Evolutionary conservation across 2,329 filamentous ascomycete species (phyloP).

Genomic region (Fusarium sp.): DNA sequence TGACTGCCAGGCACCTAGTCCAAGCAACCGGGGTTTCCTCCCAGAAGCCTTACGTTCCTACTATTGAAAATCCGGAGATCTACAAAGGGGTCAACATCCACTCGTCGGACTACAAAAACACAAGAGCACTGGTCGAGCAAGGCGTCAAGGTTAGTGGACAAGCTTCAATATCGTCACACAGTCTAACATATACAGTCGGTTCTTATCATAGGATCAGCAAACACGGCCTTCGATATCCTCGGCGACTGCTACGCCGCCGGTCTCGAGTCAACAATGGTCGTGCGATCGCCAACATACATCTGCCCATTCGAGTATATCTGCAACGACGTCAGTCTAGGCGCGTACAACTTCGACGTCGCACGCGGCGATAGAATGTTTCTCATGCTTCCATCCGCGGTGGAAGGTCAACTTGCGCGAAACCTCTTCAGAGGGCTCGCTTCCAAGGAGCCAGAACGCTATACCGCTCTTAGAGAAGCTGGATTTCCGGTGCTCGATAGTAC

Average conservation of each 20-base stretch:
- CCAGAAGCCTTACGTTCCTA: constrained; percentile 11
- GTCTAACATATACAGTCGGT: constrained; percentile 11
- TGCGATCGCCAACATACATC: constrained; percentile 30
- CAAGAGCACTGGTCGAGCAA: not conserved
- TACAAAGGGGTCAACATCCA: constrained; percentile 26
- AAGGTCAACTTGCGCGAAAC: constrained; percentile 3
- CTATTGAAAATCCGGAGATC: not conserved
- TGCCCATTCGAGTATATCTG: constrained; percentile 18
- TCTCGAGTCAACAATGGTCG: not conserved
- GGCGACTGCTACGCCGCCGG: constrained; percentile 12
- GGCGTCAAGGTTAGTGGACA: constrained; percentile 5
- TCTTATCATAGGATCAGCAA: constrained; percentile 25
- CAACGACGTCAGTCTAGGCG: not conserved
- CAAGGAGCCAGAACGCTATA: constrained; percentile 17
- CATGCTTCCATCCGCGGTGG: not conserved
- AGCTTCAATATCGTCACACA: rapidly evolving
- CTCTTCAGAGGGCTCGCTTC: constrained; percentile 15
- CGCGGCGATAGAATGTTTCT: constrained; percentile 14
- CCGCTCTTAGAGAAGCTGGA: not conserved
- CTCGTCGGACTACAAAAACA: constrained; percentile 13
- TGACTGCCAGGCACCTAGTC: constrained; percentile 10
- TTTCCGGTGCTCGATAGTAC: constrained; percentile 20
- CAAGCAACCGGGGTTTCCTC: constrained; percentile 29
- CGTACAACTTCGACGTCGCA: constrained; percentile 11
- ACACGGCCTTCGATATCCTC: constrained; percentile 27